These are phyloP conservation scores for Neurospora pannonica DNA, from an alignment of 495 filamentous ascomycete species.

Conservation along the genomic window DNA sequence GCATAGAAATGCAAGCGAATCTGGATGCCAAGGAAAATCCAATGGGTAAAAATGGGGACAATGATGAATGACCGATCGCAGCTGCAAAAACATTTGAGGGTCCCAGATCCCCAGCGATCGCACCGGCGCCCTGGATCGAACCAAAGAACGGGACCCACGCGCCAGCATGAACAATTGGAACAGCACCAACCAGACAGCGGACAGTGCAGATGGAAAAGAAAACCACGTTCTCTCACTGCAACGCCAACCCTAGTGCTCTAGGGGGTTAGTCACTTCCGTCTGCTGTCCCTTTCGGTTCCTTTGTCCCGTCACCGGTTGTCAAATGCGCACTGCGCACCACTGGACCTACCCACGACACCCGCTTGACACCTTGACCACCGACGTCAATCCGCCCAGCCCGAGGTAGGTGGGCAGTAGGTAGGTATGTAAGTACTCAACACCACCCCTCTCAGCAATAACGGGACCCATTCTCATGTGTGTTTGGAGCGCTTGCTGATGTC, in stretches of 20 bases:
- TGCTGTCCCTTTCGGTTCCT: background rate
- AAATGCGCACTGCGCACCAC: background rate
- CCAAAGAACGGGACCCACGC: slow-evolving; percentile 7
- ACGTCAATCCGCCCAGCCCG: background rate
- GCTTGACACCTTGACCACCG: background rate
- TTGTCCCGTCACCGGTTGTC: background rate
- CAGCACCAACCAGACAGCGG: background rate
- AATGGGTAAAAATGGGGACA: background rate
- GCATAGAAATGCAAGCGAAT: slow-evolving; percentile 3
- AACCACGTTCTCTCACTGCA: background rate
- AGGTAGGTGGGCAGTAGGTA: background rate
- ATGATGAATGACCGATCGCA: background rate
- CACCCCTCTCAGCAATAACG: background rate
- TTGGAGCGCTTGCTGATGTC: background rate
- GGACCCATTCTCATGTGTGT: background rate
- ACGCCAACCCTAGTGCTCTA: background rate
- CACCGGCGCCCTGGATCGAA: slow-evolving; percentile 2
- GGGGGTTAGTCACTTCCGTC: background rate
- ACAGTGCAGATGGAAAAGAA: background rate
- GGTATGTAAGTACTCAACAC: background rate
- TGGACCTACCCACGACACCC: background rate
- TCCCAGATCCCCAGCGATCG: background rate
- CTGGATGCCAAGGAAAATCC: slow-evolving; percentile 1
- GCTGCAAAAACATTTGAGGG: background rate
- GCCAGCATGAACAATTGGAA: background rate